Evolutionary conservation across 2,329 filamentous ascomycete species (phyloP).

Genomic region (Epichloe gansuensis): DNA sequence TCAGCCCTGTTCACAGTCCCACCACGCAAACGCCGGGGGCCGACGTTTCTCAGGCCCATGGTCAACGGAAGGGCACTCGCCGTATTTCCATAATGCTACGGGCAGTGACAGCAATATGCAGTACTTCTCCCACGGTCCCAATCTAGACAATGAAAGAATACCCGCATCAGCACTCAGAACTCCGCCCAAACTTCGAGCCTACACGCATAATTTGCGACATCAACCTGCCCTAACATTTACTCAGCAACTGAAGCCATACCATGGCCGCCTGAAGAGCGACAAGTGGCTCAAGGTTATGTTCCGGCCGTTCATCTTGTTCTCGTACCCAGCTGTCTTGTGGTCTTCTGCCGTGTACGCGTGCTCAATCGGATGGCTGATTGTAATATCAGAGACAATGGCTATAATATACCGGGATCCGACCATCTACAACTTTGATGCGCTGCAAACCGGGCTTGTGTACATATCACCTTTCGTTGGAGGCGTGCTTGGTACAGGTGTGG

Average conservation of each 20-base stretch:
- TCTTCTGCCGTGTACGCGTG: slow-evolving; percentile 73
- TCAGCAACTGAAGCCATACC: slow-evolving; percentile 64
- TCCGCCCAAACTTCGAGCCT: slow-evolving; percentile 32
- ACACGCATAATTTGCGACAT: slow-evolving; percentile 59
- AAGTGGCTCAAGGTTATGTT: slow-evolving; percentile 67
- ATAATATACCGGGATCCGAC: slow-evolving; percentile 60
- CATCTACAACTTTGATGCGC: slow-evolving; percentile 67
- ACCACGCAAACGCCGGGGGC: slow-evolving; percentile 1
- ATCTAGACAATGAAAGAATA: slow-evolving; percentile 31
- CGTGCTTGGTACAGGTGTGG: slow-evolving; percentile 81
- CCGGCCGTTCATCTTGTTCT: slow-evolving; percentile 74
- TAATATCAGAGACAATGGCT: slow-evolving; percentile 78
- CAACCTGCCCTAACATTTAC: slow-evolving; percentile 57
- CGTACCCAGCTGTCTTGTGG: slow-evolving; percentile 85
- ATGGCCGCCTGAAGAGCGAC: slow-evolving; percentile 66
- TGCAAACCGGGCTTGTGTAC: slow-evolving; percentile 79
- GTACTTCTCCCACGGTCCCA: slow-evolving; percentile 16
- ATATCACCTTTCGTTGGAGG: slow-evolving; percentile 83
- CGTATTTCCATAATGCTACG: slow-evolving; percentile 2
- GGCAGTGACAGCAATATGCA: slow-evolving; percentile 14
- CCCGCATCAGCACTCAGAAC: slow-evolving; percentile 22
- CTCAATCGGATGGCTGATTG: slow-evolving; percentile 89
- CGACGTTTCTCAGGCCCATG: not conserved
- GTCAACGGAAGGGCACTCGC: slow-evolving; percentile 1
- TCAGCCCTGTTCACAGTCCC: slow-evolving; percentile 1